Evolutionary conservation across 257 asterid species (phyloP), one percentile per base, ranked within the genome.

Genomic region (Salvia splendens): DNA sequence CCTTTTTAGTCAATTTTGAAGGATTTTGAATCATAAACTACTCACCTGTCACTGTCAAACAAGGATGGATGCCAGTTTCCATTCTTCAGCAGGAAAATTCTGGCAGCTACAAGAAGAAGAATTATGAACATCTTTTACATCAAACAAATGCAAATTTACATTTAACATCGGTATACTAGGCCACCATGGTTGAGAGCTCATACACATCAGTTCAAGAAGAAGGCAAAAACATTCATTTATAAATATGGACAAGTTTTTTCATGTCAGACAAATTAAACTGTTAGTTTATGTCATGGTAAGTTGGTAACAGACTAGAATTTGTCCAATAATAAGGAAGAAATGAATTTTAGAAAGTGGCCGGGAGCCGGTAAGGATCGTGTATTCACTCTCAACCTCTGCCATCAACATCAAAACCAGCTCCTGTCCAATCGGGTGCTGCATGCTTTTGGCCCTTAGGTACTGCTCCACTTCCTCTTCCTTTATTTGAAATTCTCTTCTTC

Each of bases 341-440:
- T 60, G 68, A 12, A 41, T 12, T 24, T 24, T 61, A 35, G 17
- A 38, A 61, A 58, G 48, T 64, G 60, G 49, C 24, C 2, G 57
- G 32, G 12, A 55, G 35, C 66, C 56, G 40, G 53, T 42, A 61
- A 65, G 65, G 42, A 7, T 5, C 56, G 42, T 24, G 30, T 24
- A 24, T 58, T 53, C 30, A 58, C 54, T 72, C 66, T 91, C 79
- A 90, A 77, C 83, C 82, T 85, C 93, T 78, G 56, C 88, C 77
- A 60, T 88, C 95, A 20, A 88, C 93, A 71, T 91, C 94, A 82
- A 92, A 89, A 65, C 95, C 96, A 59, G 98, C 81, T 47, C 98
- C 95, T 1, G 92, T 92, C 98, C 96, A 92, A 73, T 92, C 96
- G 56, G 92, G 82, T 36, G 78, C 59, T 48, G 85, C 83, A 58